A percentile compares a stretch with the other conserved stretches of the same genome.
Conservation (phyloP, 768 basidiomycete species). For the Tulasnella sp. region DNA sequence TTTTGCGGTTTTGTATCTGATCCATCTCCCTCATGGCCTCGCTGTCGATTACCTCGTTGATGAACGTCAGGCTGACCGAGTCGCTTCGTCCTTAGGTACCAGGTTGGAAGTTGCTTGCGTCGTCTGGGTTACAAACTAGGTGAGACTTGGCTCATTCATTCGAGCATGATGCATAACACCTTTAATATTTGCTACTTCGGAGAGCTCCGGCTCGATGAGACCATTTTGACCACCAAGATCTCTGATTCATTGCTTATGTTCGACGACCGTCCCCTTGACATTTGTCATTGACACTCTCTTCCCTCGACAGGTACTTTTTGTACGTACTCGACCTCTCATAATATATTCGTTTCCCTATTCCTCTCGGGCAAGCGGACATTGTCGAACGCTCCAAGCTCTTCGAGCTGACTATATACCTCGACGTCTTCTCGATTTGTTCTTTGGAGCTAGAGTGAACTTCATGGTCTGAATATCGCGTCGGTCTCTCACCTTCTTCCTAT, state of each 20-base stretch:
- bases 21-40: not conserved
- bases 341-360: not conserved
- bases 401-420: not conserved
- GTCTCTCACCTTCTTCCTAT: too few relatives aligned
- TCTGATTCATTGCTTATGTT: not conserved
- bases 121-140: not conserved
- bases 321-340: not conserved
- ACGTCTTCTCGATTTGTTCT: not conserved
- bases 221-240: constrained; percentile 36
- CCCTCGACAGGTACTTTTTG: not conserved
- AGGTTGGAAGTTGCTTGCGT: not conserved
- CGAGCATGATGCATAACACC: constrained; percentile 33
- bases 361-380: not conserved
- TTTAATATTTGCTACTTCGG: constrained; percentile 86
- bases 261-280: not conserved
- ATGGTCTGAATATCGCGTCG: too few relatives aligned
- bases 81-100: not conserved
- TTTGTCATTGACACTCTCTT: not conserved
- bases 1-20: not conserved
- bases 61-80: not conserved
- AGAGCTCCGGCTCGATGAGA: constrained; percentile 60
- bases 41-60: not conserved
- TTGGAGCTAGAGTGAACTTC: not conserved
- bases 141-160: constrained; percentile 12
- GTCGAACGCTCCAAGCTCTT: not conserved